Evolutionary conservation across 78 protist genomes (phyloP).

Genomic region (Creolimax fragrantissima): DNA sequence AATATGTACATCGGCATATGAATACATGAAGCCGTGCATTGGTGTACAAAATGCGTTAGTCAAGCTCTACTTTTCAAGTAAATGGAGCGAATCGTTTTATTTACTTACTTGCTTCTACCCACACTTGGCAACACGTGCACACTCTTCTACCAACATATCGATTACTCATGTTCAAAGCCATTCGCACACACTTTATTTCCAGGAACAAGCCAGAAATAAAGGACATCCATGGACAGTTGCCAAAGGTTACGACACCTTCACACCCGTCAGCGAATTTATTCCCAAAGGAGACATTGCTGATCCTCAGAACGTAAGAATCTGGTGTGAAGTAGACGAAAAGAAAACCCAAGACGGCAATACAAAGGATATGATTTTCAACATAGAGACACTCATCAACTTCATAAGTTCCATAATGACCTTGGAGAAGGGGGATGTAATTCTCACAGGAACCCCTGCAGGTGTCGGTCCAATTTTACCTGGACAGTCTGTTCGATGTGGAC

Average conservation of each 20-base stretch:
- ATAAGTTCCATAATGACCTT: constrained; percentile 25
- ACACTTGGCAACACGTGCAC: not conserved
- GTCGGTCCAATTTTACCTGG: constrained; percentile 50
- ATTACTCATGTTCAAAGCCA: not conserved
- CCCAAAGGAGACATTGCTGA: not conserved
- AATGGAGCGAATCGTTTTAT: too few species aligned
- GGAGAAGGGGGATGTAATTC: constrained; percentile 25
- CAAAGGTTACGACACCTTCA: constrained; percentile 47
- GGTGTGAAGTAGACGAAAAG: constrained; percentile 23
- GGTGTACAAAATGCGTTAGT: too few species aligned
- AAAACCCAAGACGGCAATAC: constrained; percentile 32
- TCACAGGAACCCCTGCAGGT: constrained; percentile 51
- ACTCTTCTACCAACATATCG: not conserved
- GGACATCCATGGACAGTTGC: constrained; percentile 53
- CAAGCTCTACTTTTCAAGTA: too few species aligned
- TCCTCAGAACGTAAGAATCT: constrained; percentile 4
- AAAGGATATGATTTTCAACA: constrained; percentile 22
- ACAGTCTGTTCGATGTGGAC: not conserved
- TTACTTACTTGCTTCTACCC: not conserved
- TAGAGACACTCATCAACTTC: not conserved
- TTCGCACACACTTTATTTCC: not conserved
- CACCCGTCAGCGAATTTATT: constrained; percentile 1
- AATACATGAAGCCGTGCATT: too few species aligned
- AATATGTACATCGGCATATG: too few species aligned
- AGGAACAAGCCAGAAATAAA: constrained; percentile 32